Base-by-base conservation (phyloP, 495 filamentous ascomycete species). In the Xylaria nigripes region DNA sequence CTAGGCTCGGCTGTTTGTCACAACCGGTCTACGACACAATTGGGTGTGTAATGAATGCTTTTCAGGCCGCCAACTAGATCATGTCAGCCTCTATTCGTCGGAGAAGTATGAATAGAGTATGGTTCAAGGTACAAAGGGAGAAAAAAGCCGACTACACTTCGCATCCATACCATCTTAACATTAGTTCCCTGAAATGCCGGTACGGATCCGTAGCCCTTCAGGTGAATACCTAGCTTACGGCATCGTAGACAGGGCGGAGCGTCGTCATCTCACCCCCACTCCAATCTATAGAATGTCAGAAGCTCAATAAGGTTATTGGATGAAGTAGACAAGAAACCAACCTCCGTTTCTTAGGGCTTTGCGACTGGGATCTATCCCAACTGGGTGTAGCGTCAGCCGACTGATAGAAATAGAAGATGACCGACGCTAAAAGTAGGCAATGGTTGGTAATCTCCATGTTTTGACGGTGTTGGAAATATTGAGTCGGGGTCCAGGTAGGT, bases 41-140 rank as follows among this genome's bases (percentile, higher is more conserved):
- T 15, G 29, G 53, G 9, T 54, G 38, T 44, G 27, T 32, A 21
- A 45, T 48, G 53, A 42, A 50, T 49, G 19, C 46, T 45, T 49
- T 50, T 9, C 46, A 36, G 29, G 19, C 18, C 10, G 30, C 34
- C 36, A 19, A 1, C 23, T n/a, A 45, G 32, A 18, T 45, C 48
- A 50, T n/a, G 53, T 55, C 46, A 55, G 53, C 53, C 24, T 50
- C 46, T 38, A 55, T 55, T 55, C 46, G 53, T 55, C 19, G 19
- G 22, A 29, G 24, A n/a, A 36, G 34, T 36, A 45, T 30, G 53
- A 6, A 44, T 38, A n/a, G 23, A 50, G 27, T 38, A 49, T 45
- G 53, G 53, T 55, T 44, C 53, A 13, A 55, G 36, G 42, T n/a
- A 42, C 53, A 55, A 40, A 50, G 46, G 36, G 53, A 50, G 10